These are phyloP conservation scores for Sphaerobolus stellatus DNA, from an alignment of 1,284 basidiomycete species.

Conservation along the genomic window DNA sequence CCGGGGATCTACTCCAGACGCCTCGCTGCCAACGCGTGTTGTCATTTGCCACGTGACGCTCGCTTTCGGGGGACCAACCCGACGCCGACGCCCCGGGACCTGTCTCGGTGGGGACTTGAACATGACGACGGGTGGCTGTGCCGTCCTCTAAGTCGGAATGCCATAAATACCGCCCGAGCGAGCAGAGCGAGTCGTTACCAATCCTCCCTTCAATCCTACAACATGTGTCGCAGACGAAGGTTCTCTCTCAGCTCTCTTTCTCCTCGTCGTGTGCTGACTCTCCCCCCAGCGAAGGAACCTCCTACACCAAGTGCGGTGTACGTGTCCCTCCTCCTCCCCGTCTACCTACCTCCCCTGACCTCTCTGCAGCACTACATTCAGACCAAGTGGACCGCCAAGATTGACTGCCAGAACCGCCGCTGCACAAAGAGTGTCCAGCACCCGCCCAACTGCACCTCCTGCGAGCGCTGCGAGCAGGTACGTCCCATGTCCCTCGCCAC, in stretches of 20 bases:
- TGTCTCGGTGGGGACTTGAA: too few relatives aligned
- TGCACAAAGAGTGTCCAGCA: constrained; percentile 61
- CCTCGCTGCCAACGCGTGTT: constrained; percentile 3
- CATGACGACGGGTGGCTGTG: too few relatives aligned
- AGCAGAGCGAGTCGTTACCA: too few relatives aligned
- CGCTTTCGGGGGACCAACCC: too few relatives aligned
- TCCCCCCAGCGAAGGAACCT: constrained; percentile 64
- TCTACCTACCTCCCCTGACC: constrained; percentile 23
- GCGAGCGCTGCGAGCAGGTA: constrained; percentile 50
- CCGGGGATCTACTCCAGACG: background rate
- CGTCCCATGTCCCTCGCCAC: constrained; percentile 20
- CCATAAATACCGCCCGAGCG: too few relatives aligned
- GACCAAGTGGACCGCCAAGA: constrained; percentile 58
- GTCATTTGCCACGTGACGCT: background rate
- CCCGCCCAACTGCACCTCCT: constrained; percentile 51
- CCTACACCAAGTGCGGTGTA: constrained; percentile 67
- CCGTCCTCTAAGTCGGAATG: too few relatives aligned
- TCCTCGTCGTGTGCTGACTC: constrained; percentile 14
- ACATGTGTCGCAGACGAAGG: constrained; percentile 76
- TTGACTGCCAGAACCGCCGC: constrained; percentile 58
- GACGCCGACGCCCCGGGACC: too few relatives aligned
- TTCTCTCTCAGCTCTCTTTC: constrained; percentile 37
- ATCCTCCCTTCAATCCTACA: constrained; percentile 2
- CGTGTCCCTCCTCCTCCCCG: constrained; percentile 34
- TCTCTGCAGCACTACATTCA: constrained; percentile 52